Evolutionary conservation across 176 grass and related monocot species (phyloP), one percentile per base, ranked within the genome.

Genomic region (Oryza nivara): DNA sequence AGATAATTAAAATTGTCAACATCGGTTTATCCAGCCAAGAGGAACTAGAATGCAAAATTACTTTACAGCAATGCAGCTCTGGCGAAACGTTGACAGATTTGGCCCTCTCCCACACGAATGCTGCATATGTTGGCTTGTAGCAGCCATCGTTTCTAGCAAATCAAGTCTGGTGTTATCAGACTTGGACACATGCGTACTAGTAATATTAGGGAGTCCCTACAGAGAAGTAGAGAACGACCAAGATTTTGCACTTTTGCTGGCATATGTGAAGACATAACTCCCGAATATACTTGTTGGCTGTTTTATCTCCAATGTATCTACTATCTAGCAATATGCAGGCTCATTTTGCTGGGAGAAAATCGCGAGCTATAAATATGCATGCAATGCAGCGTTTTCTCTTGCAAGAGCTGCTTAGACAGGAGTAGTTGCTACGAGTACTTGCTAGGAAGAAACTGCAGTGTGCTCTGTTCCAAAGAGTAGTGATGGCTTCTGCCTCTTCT

Each of bases 301-400:
- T 34, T 34, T 48, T 45, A 52, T 17, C 17, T 32, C 11, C 10
- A 35, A 7, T 5, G 15, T 30, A 5, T 17, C 35, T 3, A 2
- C 28, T 28, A 38, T 38, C 35, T 3, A 2, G 54, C 6, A 20
- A 20, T 58, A 8, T 58, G 54, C 54, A 58, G 54, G 54, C 19
- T 19, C 54, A 58, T 58, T 58, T 58, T 20, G 54, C 17, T n/a
- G 54, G 14, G 35, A 6, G 0, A 6, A 20, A 35, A 19, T 14
- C 34, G 16, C 67, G 7, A 26, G 23, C 74, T 71, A 72, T 72
- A 86, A 79, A 86, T 86, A 72, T 61, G 40, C 52, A 71, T 79
- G 75, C 38, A 84, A 9, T 72, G 20, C 11, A 23, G 19, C 47
- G 9, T 52, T 5, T 52, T 52, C 34, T 26, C 51, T 72, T 72